Evolutionary conservation across 2,329 filamentous ascomycete species (phyloP), one percentile per base, ranked within the genome.

Genomic region (Coleophoma eucalyptorum): DNA sequence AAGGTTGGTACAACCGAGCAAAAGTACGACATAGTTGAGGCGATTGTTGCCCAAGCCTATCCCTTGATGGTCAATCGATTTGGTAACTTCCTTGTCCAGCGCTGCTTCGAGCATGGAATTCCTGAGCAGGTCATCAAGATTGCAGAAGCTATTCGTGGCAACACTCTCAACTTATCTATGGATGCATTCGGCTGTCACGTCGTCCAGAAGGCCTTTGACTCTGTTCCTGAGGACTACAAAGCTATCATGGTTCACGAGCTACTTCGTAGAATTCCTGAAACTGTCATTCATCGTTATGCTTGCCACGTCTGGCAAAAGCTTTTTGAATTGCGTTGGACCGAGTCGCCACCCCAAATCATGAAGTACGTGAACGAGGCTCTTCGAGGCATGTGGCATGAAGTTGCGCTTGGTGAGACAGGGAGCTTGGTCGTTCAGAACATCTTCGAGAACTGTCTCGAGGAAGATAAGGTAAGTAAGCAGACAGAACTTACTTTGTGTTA

Each of bases 301-400:
- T 99, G 94, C 65, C 94, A 99, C 69, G 94, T 99, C 56, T 99
- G 94, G 94, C 94, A 99, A 75, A 99, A 99, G 76, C 82, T 99
- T 26, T 99, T 99, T 68, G 94, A 99, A 70, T 82, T 99, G 60
- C 87, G 94, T 64, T 99, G 94, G 94, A 90, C 86, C 56, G 88
- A 92, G 62, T 89, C 91, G 37, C 94, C 94, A 40, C 94, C 94
- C 20, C 92, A 97, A 70, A 96, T 99, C 71, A 99, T 99, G 94
- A 89, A 89, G 64, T 96, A 90, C 63, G 95, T 99, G 71, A 99
- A 99, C 64, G 91, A 97, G 61, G 89, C 94, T 53, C 80, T 99
- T 49, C 82, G 84, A 52, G 93, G 93, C 53, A 97, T 97, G 91
- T 99, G 94, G 94, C 92, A 97, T 65, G 93, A 99, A 65, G 94